Conservation (phyloP, 1,139 yeast species). For the Kodamaea alishanica region DNA sequence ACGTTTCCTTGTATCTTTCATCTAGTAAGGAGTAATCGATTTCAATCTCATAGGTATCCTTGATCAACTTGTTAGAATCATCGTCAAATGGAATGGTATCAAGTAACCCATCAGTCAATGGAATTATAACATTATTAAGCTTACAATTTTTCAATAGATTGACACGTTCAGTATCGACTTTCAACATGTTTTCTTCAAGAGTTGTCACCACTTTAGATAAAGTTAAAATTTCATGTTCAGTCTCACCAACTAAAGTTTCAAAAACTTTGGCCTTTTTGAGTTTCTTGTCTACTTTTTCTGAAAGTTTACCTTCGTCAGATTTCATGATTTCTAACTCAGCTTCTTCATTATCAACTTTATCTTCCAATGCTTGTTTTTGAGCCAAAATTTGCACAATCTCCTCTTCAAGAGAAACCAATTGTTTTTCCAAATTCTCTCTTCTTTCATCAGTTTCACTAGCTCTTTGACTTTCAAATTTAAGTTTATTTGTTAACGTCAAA, state of each 20-base stretch:
- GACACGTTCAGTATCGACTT: slow-evolving; percentile 54
- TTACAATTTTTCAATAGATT: slow-evolving; percentile 69
- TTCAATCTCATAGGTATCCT: slow-evolving; percentile 45
- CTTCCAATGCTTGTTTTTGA: slow-evolving; percentile 31
- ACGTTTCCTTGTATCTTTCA: slow-evolving; percentile 39
- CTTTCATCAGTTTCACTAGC: slow-evolving; percentile 48
- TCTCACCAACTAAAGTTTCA: slow-evolving; percentile 35
- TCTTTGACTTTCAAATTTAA: slow-evolving; percentile 62
- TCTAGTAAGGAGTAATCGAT: slow-evolving; percentile 56
- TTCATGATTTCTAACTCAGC: slow-evolving; percentile 47
- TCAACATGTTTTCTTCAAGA: slow-evolving; percentile 54
- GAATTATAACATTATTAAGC: slow-evolving; percentile 65
- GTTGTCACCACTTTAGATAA: slow-evolving; percentile 32
- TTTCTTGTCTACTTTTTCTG: slow-evolving; percentile 23
- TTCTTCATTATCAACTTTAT: slow-evolving; percentile 42
- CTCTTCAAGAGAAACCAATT: slow-evolving; percentile 30
- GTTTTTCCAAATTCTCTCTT: slow-evolving; percentile 32
- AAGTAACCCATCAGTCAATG: slow-evolving; percentile 57
- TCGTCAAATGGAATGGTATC: slow-evolving; percentile 47
- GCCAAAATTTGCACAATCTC: slow-evolving; percentile 28
- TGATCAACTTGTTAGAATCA: slow-evolving; percentile 36
- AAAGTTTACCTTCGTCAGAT: slow-evolving; percentile 34
- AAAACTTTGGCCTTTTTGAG: slow-evolving; percentile 23
- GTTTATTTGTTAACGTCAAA: slow-evolving; percentile 56
- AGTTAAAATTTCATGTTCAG: slow-evolving; percentile 27